Evolutionary conservation across 306 rosid genomes (phyloP).

Genomic region (Cicer yamashitae): DNA sequence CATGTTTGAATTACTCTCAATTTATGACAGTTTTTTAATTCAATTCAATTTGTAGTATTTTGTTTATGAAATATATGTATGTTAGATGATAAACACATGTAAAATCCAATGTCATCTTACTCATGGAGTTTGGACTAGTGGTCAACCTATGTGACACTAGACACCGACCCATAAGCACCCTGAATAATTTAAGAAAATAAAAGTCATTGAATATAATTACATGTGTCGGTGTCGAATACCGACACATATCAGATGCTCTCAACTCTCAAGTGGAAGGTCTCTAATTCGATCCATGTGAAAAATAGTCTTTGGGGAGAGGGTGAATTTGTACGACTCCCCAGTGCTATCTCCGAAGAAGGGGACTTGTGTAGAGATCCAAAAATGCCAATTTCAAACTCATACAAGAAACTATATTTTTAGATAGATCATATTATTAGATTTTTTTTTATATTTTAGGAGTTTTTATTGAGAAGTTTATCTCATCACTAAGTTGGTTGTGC

Average conservation of each 20-base stretch:
- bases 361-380: background rate
- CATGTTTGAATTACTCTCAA: background rate
- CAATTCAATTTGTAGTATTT: background rate
- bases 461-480: background rate
- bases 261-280: background rate
- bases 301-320: background rate
- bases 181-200: background rate
- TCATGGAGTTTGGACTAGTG: background rate
- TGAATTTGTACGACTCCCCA: background rate
- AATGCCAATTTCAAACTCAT: background rate
- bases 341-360: background rate
- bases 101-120: background rate
- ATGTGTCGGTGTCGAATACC: background rate
- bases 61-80: background rate
- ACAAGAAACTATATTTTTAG: slow-evolving; percentile 9
- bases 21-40: background rate
- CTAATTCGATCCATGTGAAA: background rate
- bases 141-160: background rate
- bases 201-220: background rate
- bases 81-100: background rate
- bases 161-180: background rate
- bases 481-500: background rate
- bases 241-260: too few species aligned
- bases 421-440: background rate
- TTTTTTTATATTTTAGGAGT: background rate